Evolutionary conservation across 2,329 filamentous ascomycete genomes (phyloP).

Genomic region (Colletotrichum godetiae): DNA sequence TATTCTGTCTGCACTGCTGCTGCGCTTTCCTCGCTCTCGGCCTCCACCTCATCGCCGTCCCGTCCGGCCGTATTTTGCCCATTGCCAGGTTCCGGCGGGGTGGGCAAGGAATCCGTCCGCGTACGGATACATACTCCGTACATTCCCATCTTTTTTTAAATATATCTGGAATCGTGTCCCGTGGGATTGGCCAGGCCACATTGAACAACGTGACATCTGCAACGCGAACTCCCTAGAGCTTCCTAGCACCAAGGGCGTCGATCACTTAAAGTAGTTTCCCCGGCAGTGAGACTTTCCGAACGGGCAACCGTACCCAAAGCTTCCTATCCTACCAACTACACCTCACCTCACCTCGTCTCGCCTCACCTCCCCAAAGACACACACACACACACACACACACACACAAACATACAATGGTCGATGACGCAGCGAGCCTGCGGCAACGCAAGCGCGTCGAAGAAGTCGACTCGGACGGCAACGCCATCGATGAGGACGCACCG

Average conservation of each 20-base stretch:
- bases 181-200: conserved; percentile 5
- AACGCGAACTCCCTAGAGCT: background rate
- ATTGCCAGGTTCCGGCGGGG: background rate
- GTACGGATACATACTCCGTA: too few species aligned
- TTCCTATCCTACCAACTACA: background rate
- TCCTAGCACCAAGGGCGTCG: background rate
- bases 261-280: background rate
- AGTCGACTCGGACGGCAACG: conserved; percentile 43
- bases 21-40: conserved; percentile 12
- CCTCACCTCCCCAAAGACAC: background rate
- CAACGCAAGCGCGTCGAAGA: conserved; percentile 54
- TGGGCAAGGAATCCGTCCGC: background rate
- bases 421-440: conserved; percentile 49
- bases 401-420: conserved; percentile 45
- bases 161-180: background rate
- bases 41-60: conserved; percentile 14
- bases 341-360: background rate
- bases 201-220: background rate
- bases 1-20: background rate
- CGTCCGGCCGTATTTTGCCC: background rate
- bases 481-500: conserved; percentile 40
- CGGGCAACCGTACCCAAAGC: background rate
- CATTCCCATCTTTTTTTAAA: background rate
- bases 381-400: background rate
- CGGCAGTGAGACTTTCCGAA: background rate